Evolutionary conservation across 2,329 filamentous ascomycete species (phyloP), one percentile per base, ranked within the genome.

Genomic region (Epichloe festucae): DNA sequence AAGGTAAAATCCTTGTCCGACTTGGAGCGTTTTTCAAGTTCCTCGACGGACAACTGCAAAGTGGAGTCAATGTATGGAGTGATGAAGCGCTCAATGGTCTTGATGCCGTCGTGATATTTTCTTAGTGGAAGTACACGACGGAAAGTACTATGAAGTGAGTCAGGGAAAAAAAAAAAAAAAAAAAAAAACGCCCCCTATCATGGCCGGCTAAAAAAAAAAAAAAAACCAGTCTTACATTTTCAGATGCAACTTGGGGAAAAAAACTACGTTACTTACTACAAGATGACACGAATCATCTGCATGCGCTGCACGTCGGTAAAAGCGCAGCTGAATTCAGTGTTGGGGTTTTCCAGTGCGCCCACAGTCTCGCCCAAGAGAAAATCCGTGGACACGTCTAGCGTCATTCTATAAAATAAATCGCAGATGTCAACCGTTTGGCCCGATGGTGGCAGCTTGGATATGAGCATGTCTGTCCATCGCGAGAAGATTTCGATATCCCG

Each of bases 401-500:
- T 35, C 43, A 46, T 31, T 10, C 49, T 35, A 21, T 46, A 51
- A 19, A 51, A 51, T 15, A 51, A 12, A 7, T 46, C 43, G 11
- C 43, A 46, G 42, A 51, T 51, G 36, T 51, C 49, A 17, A 51
- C 49, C 4, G 49, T 41, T 8, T 17, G n/a, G 2, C 49, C 49
- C 19, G 40, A 11, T 11, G 3, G 21, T 6, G 49, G 49, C 2
- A 51, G 40, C 19, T 51, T 35, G 11, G 41, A 44, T 35, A 57
- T 40, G 19, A 57, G 41, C 3, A 48, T 47, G 15, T 54, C 50
- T 5, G 48, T 51, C 54, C 54, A 57, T 19, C 49, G 41, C 2
- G 95, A 89, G 62, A 95, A 89, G 52, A 84, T 81, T 44, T 88
- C 76, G 53, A 95, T 70, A 65, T 95, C 87, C 54, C 84, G 84